A percentile compares a stretch with the other conserved stretches of the same genome.
Conservation (phyloP, 805 yeast genomes). For the Kodamaea nitidulidarum region DNA sequence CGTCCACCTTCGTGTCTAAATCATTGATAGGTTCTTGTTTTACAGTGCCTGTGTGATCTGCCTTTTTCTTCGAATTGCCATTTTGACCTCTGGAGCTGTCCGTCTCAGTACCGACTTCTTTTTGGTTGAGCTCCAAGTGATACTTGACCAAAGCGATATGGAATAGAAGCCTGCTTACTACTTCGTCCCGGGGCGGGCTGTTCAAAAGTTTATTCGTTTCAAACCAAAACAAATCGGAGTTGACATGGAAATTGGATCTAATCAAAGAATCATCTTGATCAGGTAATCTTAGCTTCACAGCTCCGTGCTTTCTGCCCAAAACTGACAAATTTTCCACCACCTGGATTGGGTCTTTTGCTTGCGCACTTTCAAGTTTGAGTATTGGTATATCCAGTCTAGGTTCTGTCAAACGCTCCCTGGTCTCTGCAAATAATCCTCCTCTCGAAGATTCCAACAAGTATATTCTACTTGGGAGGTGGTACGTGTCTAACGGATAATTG, state of each 20-base stretch:
- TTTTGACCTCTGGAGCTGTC: background rate
- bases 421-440: background rate
- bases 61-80: too few relatives aligned
- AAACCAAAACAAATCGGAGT: slow-evolving; percentile 50
- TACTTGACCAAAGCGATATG: slow-evolving; percentile 43
- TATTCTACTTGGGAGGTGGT: slow-evolving; percentile 30
- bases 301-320: slow-evolving; percentile 62
- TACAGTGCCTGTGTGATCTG: background rate
- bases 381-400: slow-evolving; percentile 44
- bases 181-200: slow-evolving; percentile 37
- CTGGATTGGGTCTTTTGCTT: slow-evolving; percentile 56
- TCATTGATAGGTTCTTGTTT: background rate
- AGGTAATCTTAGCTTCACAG: slow-evolving; percentile 72
- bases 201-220: slow-evolving; percentile 46
- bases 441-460: slow-evolving; percentile 14
- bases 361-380: slow-evolving; percentile 49
- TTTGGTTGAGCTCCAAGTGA: slow-evolving; percentile 19
- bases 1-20: background rate
- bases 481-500: slow-evolving; percentile 41
- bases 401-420: too few relatives aligned
- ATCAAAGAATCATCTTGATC: slow-evolving; percentile 16
- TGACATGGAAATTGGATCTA: slow-evolving; percentile 25
- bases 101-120: background rate
- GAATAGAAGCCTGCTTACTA: slow-evolving; percentile 44
- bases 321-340: slow-evolving; percentile 53